phyloP scores from a whole-genome alignment of 768 basidiomycete species.

The Rhodotorula kratochvilovae region DNA sequence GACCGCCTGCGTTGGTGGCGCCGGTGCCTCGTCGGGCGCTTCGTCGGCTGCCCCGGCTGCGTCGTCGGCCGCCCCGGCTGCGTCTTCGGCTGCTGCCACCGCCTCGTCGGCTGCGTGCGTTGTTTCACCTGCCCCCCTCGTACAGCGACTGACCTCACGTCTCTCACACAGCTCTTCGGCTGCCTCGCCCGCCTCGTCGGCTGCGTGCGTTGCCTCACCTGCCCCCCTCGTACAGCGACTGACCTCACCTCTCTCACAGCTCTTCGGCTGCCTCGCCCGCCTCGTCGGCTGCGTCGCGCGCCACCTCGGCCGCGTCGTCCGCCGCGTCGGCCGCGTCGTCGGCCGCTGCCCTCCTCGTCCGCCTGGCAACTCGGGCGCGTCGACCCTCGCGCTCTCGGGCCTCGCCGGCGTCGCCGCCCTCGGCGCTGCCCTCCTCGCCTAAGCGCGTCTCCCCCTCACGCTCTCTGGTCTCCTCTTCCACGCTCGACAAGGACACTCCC shows the following conservation, averaged over 20 bases:
- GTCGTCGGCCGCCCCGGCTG: not conserved
- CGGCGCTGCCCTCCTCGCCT: constrained; percentile 24
- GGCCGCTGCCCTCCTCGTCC: not conserved
- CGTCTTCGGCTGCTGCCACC: not conserved
- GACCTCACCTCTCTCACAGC: not conserved
- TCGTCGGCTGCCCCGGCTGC: not conserved
- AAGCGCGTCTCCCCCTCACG: not conserved
- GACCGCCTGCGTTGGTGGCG: constrained; percentile 16
- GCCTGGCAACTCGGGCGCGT: constrained; percentile 2
- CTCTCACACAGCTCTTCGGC: constrained; percentile 1
- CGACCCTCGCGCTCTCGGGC: constrained; percentile 17
- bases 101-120: not conserved
- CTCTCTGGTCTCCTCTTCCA: not conserved
- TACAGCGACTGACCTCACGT: not conserved
- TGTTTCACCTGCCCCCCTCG: not conserved
- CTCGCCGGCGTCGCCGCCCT: constrained; percentile 19
- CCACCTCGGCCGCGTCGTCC: not conserved
- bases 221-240: not conserved
- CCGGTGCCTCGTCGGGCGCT: constrained; percentile 3
- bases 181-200: not conserved
- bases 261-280: not conserved
- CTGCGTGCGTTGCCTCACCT: not conserved
- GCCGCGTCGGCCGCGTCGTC: not conserved
- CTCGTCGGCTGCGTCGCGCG: not conserved
- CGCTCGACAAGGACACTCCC: not conserved